Conservation (phyloP, 2,329 filamentous ascomycete genomes). For the Coniochaeta pulveracea region DNA sequence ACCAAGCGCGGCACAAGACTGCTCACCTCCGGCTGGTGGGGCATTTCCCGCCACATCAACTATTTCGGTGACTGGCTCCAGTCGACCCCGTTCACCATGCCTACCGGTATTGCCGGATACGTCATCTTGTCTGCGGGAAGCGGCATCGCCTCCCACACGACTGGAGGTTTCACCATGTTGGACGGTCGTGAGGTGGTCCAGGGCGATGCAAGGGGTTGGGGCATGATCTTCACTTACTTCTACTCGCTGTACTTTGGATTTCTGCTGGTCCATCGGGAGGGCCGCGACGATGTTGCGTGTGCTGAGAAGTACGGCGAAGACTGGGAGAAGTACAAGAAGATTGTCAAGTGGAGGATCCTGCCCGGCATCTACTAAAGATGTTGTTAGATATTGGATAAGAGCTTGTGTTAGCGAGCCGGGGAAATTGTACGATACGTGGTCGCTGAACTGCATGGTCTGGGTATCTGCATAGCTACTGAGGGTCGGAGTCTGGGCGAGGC, state of each 20-base stretch:
- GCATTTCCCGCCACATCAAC: constrained; percentile 83
- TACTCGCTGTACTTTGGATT: constrained; percentile 88
- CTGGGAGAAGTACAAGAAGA: constrained; percentile 79
- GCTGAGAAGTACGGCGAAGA: constrained; percentile 82
- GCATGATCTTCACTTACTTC: constrained; percentile 85
- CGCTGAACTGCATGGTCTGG: too few species aligned
- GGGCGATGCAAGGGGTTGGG: constrained; percentile 68
- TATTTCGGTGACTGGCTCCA: constrained; percentile 94
- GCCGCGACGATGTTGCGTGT: constrained; percentile 86
- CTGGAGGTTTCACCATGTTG: constrained; percentile 27
- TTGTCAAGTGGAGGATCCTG: constrained; percentile 72
- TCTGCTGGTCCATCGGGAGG: constrained; percentile 74
- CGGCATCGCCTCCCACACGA: constrained; percentile 36
- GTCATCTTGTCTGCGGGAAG: constrained; percentile 49
- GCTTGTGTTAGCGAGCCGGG: too few species aligned
- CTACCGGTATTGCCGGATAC: constrained; percentile 77
- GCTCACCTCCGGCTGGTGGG: constrained; percentile 87
- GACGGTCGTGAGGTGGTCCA: constrained; percentile 57
- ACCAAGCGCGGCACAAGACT: constrained; percentile 74
- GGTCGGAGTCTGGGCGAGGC: too few species aligned
- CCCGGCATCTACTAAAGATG: constrained; percentile 64
- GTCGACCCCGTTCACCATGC: constrained; percentile 81
- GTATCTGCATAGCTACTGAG: too few species aligned
- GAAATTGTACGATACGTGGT: too few species aligned
- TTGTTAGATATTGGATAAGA: too few species aligned